Percentiles rank a stretch among this genome's conserved stretches.
Evolutionary conservation across 345 rosid genomes (phyloP).

Genomic region (Moringa oleifera): DNA sequence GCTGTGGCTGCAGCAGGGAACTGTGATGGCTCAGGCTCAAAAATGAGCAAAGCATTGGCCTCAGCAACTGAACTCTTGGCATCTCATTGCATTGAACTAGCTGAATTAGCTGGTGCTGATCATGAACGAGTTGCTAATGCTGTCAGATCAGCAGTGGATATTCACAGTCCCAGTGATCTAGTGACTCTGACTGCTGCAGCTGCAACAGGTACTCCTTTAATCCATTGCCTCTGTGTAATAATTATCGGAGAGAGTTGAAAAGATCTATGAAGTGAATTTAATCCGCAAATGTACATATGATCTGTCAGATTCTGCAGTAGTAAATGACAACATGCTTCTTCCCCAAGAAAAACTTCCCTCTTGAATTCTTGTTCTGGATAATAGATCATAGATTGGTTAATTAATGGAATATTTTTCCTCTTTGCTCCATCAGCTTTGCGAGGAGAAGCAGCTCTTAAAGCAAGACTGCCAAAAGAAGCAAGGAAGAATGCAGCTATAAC

Average conservation of each 20-base stretch:
- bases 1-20: slow-evolving; percentile 23
- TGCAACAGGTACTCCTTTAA: slow-evolving; percentile 63
- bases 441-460: slow-evolving; percentile 80
- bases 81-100: slow-evolving; percentile 80
- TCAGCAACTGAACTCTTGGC: slow-evolving; percentile 90
- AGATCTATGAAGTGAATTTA: too few species aligned
- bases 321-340: too few species aligned
- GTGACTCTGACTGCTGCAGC: slow-evolving; percentile 94
- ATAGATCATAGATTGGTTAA: too few species aligned
- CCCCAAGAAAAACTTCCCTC: too few species aligned
- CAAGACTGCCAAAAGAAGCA: slow-evolving; percentile 82
- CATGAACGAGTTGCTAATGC: slow-evolving; percentile 64
- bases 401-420: neutral
- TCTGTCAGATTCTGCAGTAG: too few species aligned
- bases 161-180: slow-evolving; percentile 76
- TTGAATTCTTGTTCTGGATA: too few species aligned
- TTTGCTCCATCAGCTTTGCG: slow-evolving; percentile 51
- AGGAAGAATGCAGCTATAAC: slow-evolving; percentile 79
- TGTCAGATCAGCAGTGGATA: slow-evolving; percentile 76
- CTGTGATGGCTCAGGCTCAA: slow-evolving; percentile 34
- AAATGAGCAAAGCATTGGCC: slow-evolving; percentile 71
- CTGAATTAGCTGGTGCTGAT: slow-evolving; percentile 73
- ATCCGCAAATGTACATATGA: neutral
- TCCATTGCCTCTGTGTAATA: neutral
- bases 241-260: neutral